Conservation (phyloP, 495 filamentous ascomycete genomes). For the Halenospora varia region DNA sequence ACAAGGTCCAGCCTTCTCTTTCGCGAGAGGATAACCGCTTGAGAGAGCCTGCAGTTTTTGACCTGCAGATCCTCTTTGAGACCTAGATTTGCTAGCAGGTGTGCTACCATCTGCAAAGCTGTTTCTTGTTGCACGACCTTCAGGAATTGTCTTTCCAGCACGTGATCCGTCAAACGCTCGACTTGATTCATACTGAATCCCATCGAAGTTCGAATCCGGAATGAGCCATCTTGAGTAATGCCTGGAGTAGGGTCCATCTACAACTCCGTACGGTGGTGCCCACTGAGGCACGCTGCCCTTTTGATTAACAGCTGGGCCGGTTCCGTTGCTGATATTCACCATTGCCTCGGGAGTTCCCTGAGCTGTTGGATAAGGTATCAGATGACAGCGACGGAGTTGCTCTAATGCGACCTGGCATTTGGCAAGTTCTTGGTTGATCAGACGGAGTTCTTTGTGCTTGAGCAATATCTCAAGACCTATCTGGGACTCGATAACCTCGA, state of each 20-base stretch:
- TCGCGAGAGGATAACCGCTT: slow-evolving; percentile 63
- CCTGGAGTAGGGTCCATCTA: slow-evolving; percentile 85
- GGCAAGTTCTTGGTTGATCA: slow-evolving; percentile 94
- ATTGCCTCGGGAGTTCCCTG: slow-evolving; percentile 56
- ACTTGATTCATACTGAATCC: slow-evolving; percentile 40
- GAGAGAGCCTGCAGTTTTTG: slow-evolving; percentile 69
- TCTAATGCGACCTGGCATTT: slow-evolving; percentile 96
- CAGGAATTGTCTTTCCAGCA: slow-evolving; percentile 42
- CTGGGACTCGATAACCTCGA: slow-evolving; percentile 75
- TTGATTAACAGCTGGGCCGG: slow-evolving; percentile 62
- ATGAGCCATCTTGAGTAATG: slow-evolving; percentile 95
- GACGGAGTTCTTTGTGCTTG: slow-evolving; percentile 88
- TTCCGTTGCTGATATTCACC: slow-evolving; percentile 64
- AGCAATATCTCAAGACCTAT: slow-evolving; percentile 87
- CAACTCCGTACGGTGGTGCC: slow-evolving; percentile 82
- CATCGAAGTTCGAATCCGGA: slow-evolving; percentile 83
- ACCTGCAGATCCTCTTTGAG: slow-evolving; percentile 52
- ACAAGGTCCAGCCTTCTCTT: slow-evolving; percentile 57
- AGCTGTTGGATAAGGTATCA: slow-evolving; percentile 78
- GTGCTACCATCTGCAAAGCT: slow-evolving; percentile 55
- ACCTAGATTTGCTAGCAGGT: slow-evolving; percentile 56
- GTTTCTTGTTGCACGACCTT: slow-evolving; percentile 71
- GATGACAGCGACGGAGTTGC: slow-evolving; percentile 84
- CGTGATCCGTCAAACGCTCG: slow-evolving; percentile 30
- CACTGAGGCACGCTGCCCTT: slow-evolving; percentile 49